Evolutionary conservation across 1,284 basidiomycete species (phyloP).

Genomic region (Cystobasidium sp.): DNA sequence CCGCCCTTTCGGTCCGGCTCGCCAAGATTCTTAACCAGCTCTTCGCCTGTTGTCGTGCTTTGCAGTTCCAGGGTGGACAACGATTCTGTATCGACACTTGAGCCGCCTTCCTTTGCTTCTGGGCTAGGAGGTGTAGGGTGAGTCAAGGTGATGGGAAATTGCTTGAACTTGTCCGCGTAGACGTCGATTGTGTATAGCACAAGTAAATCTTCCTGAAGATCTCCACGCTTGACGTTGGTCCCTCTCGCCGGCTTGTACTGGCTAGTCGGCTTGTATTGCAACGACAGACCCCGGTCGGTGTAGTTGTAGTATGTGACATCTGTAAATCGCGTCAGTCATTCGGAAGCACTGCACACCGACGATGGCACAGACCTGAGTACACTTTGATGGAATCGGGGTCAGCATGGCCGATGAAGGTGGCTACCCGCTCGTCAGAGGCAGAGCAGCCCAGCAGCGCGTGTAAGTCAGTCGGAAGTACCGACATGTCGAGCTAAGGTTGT

Average conservation of each 20-base stretch:
- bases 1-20: constrained; percentile 30
- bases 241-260: constrained; percentile 65
- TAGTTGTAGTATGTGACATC: constrained; percentile 86
- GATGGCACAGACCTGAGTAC: constrained; percentile 20
- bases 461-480: constrained; percentile 20
- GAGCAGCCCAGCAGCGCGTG: constrained; percentile 25
- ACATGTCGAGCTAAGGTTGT: neutral
- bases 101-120: neutral
- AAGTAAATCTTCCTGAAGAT: constrained; percentile 64
- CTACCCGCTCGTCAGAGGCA: constrained; percentile 4
- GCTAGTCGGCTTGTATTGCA: constrained; percentile 67
- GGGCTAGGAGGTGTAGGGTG: constrained; percentile 7
- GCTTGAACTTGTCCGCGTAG: constrained; percentile 66
- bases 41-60: constrained; percentile 68
- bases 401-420: neutral
- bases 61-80: constrained; percentile 60
- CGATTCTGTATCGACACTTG: neutral
- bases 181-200: constrained; percentile 74
- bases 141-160: constrained; percentile 64
- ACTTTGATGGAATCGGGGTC: constrained; percentile 35
- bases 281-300: constrained; percentile 72
- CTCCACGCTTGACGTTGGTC: constrained; percentile 60
- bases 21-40: constrained; percentile 72
- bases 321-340: constrained; percentile 62
- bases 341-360: constrained; percentile 64